Conservation (phyloP, 257 asterid genomes). For the Scutellaria minor region DNA sequence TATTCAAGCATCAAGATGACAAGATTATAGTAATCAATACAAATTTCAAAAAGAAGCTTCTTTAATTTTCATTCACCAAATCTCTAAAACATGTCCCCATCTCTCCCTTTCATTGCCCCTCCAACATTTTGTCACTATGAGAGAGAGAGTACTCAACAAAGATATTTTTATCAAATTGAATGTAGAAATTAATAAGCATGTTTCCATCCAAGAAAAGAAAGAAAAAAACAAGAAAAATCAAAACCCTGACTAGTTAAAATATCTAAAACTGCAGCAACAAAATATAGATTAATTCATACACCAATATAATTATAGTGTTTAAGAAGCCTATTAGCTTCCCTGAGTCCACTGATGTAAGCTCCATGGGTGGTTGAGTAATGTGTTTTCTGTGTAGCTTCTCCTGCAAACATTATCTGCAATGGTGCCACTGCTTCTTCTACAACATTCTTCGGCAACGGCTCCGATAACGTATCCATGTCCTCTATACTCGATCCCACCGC, state of each 20-base stretch:
- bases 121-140: not conserved
- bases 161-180: conserved; percentile 38
- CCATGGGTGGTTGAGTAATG: conserved; percentile 97
- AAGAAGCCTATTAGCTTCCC: conserved; percentile 93
- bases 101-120: conserved; percentile 37
- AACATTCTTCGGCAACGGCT: conserved; percentile 61
- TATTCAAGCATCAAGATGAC: conserved; percentile 17
- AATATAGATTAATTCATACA: conserved; percentile 30
- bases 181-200: conserved; percentile 36
- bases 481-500: conserved; percentile 84
- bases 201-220: conserved; percentile 22
- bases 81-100: conserved; percentile 33
- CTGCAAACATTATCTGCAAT: conserved; percentile 81
- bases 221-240: not conserved
- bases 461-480: conserved; percentile 80
- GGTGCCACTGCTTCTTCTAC: conserved; percentile 31
- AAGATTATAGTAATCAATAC: not conserved
- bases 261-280: conserved; percentile 41
- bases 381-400: conserved; percentile 86
- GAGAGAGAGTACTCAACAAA: not conserved
- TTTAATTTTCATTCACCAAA: conserved; percentile 29
- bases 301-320: conserved; percentile 57
- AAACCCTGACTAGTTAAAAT: conserved; percentile 31
- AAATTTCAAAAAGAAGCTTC: conserved; percentile 30
- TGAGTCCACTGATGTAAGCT: conserved; percentile 83